These are phyloP conservation scores for Piper betle DNA, from an alignment of 164 flowering plant genomes.

Conservation along the genomic window DNA sequence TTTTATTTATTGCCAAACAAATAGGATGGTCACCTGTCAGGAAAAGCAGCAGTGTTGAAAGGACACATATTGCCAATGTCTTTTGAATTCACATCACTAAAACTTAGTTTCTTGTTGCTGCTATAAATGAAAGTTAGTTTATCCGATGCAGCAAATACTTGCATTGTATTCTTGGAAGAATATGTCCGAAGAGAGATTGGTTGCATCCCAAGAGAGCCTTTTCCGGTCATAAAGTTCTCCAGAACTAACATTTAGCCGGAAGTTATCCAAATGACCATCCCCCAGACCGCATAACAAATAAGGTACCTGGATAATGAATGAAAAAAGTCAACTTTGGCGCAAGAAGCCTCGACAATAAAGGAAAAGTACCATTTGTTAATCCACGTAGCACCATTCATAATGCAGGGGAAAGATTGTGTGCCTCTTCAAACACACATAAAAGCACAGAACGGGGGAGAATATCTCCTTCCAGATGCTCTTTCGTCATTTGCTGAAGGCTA, in stretches of 20 bases:
- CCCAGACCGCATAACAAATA: conserved; percentile 97
- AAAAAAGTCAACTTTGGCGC: background rate
- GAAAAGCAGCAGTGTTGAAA: conserved; percentile 95
- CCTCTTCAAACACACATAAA: too few relatives aligned
- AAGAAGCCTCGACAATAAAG: background rate
- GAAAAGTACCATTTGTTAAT: background rate
- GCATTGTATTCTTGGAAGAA: conserved; percentile 80
- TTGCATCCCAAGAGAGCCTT: conserved; percentile 89
- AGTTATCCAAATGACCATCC: conserved; percentile 89
- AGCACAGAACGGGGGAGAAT: too few relatives aligned
- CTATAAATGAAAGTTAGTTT: conserved; percentile 96
- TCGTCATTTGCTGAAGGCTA: too few relatives aligned
- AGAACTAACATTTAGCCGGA: conserved; percentile 45
- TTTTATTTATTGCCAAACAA: too few relatives aligned
- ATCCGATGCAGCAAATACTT: conserved; percentile 97
- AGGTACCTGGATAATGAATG: conserved; percentile 41
- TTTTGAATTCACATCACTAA: conserved; percentile 92
- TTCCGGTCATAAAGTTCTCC: conserved; percentile 82
- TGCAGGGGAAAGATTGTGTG: background rate
- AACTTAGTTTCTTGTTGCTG: conserved; percentile 87
- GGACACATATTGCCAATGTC: conserved; percentile 99
- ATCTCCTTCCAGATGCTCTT: too few relatives aligned
- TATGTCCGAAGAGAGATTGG: conserved; percentile 90
- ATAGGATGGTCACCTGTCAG: conserved; percentile 63
- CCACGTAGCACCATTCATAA: background rate